Evolutionary conservation across 345 rosid species (phyloP), one percentile per base, ranked within the genome.

Genomic region (Gossypium bickii): DNA sequence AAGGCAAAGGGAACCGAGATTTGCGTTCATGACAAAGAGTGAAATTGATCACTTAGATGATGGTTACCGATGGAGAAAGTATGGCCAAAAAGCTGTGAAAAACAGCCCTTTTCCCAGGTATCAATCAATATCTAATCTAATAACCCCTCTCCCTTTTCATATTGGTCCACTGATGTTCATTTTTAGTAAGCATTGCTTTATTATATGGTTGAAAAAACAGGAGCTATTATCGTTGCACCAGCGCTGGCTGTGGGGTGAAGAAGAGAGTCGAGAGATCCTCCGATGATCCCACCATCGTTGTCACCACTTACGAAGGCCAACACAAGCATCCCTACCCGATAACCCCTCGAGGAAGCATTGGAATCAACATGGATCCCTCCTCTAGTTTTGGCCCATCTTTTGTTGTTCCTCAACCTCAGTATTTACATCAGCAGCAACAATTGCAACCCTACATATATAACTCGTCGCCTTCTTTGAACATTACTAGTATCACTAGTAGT

Each of bases 211-310:
- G 65, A 53, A 9, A 9, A 71, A n/a, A 72, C 87, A 96, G 99
- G 87, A 96, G 98, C 85, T 96, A 96, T 55, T 96, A 96, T 66
- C 97, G 99, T 76, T 96, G 99, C 98, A 93, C 99, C 43, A 93
- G 75, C 34, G 86, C 87, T 1, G 97, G 89, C 49, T 96, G 99
- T 18, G 98, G 97, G 2, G 98, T 96, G 85, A 96, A 96, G 94
- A 96, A 96, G 86, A 83, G 97, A 78, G 99, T 96, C 24, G 99
- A 96, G 91, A 85, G 99, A 85, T 92, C 97, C 20, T 89, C 87
- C 7, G 91, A 88, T 7, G 98, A 96, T 80, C 83, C 97, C 1
- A 73, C 92, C 5, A 85, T 85, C 48, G 98, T 96, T 0, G 91
- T 96, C 5, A 96, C 99, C 7, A 96, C 99, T 12, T 96, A 96